Evolutionary conservation across 2,329 filamentous ascomycete genomes (phyloP).

Genomic region (Hypoxylon sp.): DNA sequence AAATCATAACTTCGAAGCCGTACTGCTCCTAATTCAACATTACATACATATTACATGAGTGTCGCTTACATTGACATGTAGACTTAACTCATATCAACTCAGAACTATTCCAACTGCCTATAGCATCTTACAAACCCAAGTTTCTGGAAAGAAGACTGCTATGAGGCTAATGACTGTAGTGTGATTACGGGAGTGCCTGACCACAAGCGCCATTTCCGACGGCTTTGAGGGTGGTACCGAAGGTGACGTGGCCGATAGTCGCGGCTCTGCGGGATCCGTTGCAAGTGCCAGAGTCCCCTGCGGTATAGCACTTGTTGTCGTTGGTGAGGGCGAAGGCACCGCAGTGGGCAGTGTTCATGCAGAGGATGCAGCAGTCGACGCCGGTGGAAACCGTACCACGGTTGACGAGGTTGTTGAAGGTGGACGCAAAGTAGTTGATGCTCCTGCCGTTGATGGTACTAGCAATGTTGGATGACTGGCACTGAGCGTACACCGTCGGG

Average conservation of each 20-base stretch:
- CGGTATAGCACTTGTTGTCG: slow-evolving; percentile 17
- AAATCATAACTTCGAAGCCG: neutral
- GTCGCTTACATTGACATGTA: neutral
- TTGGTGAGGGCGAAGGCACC: slow-evolving; percentile 14
- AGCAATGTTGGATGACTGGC: slow-evolving; percentile 21
- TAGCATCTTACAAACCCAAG: neutral
- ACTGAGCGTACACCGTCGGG: slow-evolving; percentile 26
- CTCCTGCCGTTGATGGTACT: slow-evolving; percentile 16
- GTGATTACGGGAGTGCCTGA: slow-evolving; percentile 4
- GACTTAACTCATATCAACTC: neutral
- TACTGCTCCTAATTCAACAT: slow-evolving; percentile 5
- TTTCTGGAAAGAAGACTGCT: neutral
- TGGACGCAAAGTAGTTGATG: slow-evolving; percentile 22
- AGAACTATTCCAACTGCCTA: neutral
- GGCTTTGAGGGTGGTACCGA: neutral
- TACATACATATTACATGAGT: slow-evolving; percentile 6
- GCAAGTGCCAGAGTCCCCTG: slow-evolving; percentile 20
- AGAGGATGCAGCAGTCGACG: slow-evolving; percentile 26
- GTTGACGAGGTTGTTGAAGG: slow-evolving; percentile 2
- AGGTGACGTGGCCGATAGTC: slow-evolving; percentile 1
- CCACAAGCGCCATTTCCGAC: slow-evolving; percentile 35
- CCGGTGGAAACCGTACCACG: slow-evolving; percentile 8
- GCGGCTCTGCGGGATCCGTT: slow-evolving; percentile 11
- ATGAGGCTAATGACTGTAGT: neutral
- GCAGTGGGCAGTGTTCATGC: slow-evolving; percentile 18